Evolutionary conservation across 768 basidiomycete genomes (phyloP).

Genomic region (Suillus bovinus): DNA sequence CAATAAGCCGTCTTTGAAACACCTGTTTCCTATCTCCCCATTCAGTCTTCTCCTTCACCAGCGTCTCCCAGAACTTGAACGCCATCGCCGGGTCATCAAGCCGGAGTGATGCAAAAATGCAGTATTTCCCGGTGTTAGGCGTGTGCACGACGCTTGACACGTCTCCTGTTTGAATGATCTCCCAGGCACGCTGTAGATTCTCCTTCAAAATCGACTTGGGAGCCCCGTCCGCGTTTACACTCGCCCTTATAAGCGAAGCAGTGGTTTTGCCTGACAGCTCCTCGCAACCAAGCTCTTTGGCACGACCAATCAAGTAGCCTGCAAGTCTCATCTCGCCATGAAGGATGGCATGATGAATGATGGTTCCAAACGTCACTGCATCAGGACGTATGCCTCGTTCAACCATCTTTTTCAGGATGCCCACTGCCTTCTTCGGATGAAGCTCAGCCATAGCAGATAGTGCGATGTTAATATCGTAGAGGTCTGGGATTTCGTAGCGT

Average conservation of each 20-base stretch:
- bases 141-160: conserved; percentile 39
- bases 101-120: conserved; percentile 50
- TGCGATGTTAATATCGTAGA: conserved; percentile 65
- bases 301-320: conserved; percentile 39
- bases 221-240: conserved; percentile 29
- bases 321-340: conserved; percentile 48
- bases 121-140: conserved; percentile 50
- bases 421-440: conserved; percentile 46
- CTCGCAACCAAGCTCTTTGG: conserved; percentile 35
- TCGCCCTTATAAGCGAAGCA: conserved; percentile 46
- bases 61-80: conserved; percentile 57
- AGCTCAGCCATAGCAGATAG: conserved; percentile 53
- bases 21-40: conserved; percentile 51
- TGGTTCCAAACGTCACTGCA: conserved; percentile 57
- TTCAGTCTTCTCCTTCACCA: conserved; percentile 45
- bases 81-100: conserved; percentile 52
- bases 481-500: conserved; percentile 56
- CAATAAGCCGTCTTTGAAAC: conserved; percentile 43
- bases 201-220: conserved; percentile 25
- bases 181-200: conserved; percentile 44
- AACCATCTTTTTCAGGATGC: conserved; percentile 53
- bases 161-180: conserved; percentile 40
- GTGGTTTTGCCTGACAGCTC: conserved; percentile 50
- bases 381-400: conserved; percentile 50
- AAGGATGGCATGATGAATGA: conserved; percentile 56